A percentile compares a stretch with the other conserved stretches of the same genome.
Conservation (phyloP, 805 yeast species). For the Pichia ethanolica region DNA sequence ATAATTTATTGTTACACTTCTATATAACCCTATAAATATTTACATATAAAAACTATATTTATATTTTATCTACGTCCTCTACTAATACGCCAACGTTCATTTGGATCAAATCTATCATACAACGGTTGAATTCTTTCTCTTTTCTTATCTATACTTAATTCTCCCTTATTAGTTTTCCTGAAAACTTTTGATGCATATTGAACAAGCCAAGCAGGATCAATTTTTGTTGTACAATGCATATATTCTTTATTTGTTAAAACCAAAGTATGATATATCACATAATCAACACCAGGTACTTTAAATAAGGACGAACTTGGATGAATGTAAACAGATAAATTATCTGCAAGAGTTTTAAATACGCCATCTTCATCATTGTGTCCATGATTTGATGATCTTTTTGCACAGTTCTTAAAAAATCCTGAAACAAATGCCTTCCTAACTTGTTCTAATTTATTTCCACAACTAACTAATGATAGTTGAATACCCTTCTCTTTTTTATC, state of each 20-base stretch:
- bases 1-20: background rate
- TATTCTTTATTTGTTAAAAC: constrained; percentile 82
- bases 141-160: constrained; percentile 43
- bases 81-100: constrained; percentile 74
- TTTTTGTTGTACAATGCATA: constrained; percentile 81
- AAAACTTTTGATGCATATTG: constrained; percentile 69
- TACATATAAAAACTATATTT: background rate
- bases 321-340: constrained; percentile 64
- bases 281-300: constrained; percentile 50
- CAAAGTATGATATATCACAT: constrained; percentile 74
- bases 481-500: constrained; percentile 17
- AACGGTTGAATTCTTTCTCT: constrained; percentile 68
- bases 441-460: constrained; percentile 48
- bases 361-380: constrained; percentile 36
- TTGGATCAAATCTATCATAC: constrained; percentile 49
- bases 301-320: constrained; percentile 82
- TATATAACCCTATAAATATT: too few species aligned
- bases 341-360: constrained; percentile 48
- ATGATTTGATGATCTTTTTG: constrained; percentile 46
- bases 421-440: constrained; percentile 58
- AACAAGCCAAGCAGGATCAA: constrained; percentile 75
- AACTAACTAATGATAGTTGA: constrained; percentile 29
- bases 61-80: constrained; percentile 24
- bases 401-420: constrained; percentile 62
- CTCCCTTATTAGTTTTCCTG: constrained; percentile 48